Evolutionary conservation across 805 yeast genomes (phyloP), one percentile per base, ranked within the genome.

Genomic region (Komagataella phaffii): DNA sequence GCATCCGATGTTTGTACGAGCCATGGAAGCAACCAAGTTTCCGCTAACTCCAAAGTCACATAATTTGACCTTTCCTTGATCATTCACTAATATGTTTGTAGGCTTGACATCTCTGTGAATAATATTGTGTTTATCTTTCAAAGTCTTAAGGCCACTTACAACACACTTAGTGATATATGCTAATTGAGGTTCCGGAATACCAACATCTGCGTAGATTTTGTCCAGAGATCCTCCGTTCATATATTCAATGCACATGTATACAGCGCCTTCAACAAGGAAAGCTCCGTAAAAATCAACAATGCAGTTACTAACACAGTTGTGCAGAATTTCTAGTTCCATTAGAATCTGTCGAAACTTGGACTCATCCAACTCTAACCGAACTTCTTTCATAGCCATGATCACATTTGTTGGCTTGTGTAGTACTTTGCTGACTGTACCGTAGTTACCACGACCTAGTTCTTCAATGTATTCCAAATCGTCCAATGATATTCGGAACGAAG

Each of bases 21-120:
- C 98, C 59, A 91, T 73, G 0, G 96, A 88, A 2, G 97, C 96
- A 19, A 93, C 98, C 55, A 91, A 71, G 62, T 91, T 91, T 17
- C 98, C 98, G 51, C 89, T 80, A 19, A 91, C 99, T 51, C 99
- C 99, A 66, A 91, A 91, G 68, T 91, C 99, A 70, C 96, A 88
- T 24, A 91, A 71, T 65, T 91, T 91, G 44, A 91, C 85, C 54
- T 84, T 82, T n/a, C 99, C 99, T 45, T 66, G 65, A 24, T 70
- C 68, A 56, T 86, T 84, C 18, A 90, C 86, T 57, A 91, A 70
- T 46, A 91, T 88, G 64, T 91, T 91, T 1, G 98, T 91, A 12
- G 99, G 99, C 65, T 93, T 93, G 49, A 91, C 96, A 65, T 91
- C 99, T 62, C 99, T 76, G 65, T 91, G 98, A 53, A 91, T 91